phyloP scores from a whole-genome alignment of 73 alveolate genomes.

The Breviolum minutum region DNA sequence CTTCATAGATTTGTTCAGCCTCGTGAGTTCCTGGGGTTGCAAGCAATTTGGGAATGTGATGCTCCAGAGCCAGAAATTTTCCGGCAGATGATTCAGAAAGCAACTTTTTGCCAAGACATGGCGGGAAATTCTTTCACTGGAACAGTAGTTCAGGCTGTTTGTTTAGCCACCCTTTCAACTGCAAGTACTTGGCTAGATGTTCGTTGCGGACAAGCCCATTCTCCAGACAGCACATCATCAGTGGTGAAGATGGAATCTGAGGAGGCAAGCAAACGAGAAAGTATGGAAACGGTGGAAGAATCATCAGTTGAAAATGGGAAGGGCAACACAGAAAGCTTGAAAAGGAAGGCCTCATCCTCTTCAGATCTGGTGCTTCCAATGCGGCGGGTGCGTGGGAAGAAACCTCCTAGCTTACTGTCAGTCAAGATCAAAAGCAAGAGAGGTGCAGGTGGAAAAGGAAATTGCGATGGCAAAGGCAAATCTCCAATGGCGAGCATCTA shows the following conservation, averaged over 20 bases:
- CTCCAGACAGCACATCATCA: too few species aligned
- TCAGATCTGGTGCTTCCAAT: neutral
- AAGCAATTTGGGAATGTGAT: neutral
- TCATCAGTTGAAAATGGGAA: neutral
- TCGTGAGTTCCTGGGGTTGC: neutral
- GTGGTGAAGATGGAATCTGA: neutral
- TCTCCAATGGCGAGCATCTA: neutral
- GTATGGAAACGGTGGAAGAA: neutral
- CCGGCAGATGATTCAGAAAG: neutral
- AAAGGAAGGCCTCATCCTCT: neutral
- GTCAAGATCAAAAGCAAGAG: neutral
- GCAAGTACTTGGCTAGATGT: neutral
- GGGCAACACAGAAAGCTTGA: neutral
- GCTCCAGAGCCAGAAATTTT: neutral
- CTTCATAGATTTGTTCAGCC: neutral
- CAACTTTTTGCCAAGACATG: neutral
- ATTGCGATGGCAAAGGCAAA: neutral
- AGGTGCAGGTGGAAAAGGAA: neutral
- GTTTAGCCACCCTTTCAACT: neutral
- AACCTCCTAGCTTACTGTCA: neutral
- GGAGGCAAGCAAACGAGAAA: neutral
- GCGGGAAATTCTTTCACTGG: neutral
- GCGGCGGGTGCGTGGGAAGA: neutral
- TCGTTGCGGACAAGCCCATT: too few species aligned
- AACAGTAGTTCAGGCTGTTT: neutral